Conservation (phyloP, 1,284 basidiomycete species). For the Anthracocystis panici-leucophaei region DNA sequence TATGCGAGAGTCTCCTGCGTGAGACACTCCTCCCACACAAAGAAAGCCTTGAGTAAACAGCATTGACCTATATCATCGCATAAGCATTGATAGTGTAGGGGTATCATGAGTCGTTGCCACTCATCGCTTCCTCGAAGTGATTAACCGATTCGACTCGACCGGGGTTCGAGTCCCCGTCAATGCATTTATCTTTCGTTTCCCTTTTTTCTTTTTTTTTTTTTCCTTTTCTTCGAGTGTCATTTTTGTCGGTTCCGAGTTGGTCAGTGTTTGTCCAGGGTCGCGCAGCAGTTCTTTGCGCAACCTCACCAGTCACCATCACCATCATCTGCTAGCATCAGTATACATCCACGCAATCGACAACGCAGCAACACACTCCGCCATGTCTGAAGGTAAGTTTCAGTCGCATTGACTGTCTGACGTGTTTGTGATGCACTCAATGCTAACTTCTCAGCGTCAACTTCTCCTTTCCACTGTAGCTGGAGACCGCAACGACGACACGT, state of each 20-base stretch:
- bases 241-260: slow-evolving; percentile 25
- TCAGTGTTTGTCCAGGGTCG: background rate
- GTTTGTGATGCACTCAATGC: background rate
- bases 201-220: slow-evolving; percentile 19
- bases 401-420: background rate
- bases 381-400: slow-evolving; percentile 39
- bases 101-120: slow-evolving; percentile 56
- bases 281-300: background rate
- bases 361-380: slow-evolving; percentile 5
- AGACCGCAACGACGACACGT: slow-evolving; percentile 39
- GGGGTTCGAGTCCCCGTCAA: slow-evolving; percentile 61
- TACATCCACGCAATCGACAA: background rate
- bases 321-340: background rate
- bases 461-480: slow-evolving; percentile 7
- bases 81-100: slow-evolving; percentile 54
- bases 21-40: too few relatives aligned
- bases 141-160: slow-evolving; percentile 52
- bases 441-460: background rate
- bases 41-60: background rate
- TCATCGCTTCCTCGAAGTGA: slow-evolving; percentile 24
- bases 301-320: background rate
- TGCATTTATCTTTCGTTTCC: slow-evolving; percentile 32
- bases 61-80: background rate
- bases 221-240: background rate
- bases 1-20: slow-evolving; percentile 12